Evolutionary conservation across 2,329 filamentous ascomycete genomes (phyloP), one percentile per base, ranked within the genome.

Genomic region (Pleoardoris graminearum): DNA sequence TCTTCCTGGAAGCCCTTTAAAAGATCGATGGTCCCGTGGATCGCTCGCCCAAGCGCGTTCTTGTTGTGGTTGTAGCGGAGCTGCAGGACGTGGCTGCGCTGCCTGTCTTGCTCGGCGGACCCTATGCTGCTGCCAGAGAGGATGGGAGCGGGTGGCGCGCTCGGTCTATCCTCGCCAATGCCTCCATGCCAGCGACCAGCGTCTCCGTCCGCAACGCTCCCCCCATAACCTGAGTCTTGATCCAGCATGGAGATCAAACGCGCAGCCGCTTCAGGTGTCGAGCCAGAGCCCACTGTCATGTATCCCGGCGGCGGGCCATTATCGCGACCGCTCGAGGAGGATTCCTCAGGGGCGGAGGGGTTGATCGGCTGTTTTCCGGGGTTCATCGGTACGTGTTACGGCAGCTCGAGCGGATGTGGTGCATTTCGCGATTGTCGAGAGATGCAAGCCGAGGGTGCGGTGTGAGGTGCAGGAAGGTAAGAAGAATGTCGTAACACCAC

Each of bases 21-120:
- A 2, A 91, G 85, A 54, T 97, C 91, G 52, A 97, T 85, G 7
- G 92, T 93, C 62, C 86, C 85, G 67, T 87, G 89, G 69, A 99
- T 97, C 12, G 91, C 89, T 54, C 92, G 88, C 37, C 85, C 90
- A n/a, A 99, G 84, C 27, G 89, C 85, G 5, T 87, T 89, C 53
- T 92, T 86, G 72, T 97, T 96, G 66, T 91, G 85, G 74, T 97
- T 97, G 77, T 96, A 97, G 80, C 90, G 90, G 60, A 97, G 82
- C 76, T 97, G 94, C 68, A 96, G 88, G 43, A 97, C 85, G 74
- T 96, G 90, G 68, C 88, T 89, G 32, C 90, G 60, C 84, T 71
- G 82, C 65, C 83, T 82, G 67, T 90, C 87, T 59, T 85, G 78
- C 46, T 89, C 85, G 38, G 79, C 77, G 32, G 62, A 61, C 74